These are phyloP conservation scores for Termitomyces sp. DNA, from an alignment of 768 basidiomycete species.

Conservation along the genomic window DNA sequence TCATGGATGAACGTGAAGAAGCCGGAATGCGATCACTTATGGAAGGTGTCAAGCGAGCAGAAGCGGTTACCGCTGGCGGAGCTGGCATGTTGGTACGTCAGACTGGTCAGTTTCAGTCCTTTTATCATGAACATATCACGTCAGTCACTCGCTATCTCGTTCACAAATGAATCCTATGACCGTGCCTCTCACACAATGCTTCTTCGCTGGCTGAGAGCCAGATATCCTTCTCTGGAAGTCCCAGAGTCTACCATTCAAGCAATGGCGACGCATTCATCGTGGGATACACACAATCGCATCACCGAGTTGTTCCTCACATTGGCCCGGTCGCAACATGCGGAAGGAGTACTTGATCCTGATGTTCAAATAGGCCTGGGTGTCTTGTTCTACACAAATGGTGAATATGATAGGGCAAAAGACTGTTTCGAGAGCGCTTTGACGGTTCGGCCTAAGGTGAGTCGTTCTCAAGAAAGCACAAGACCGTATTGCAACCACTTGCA, in stretches of 20 bases:
- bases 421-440: slow-evolving; percentile 89
- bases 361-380: slow-evolving; percentile 93
- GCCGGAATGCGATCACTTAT: slow-evolving; percentile 73
- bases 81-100: slow-evolving; percentile 68
- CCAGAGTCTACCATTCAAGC: slow-evolving; percentile 52
- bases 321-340: slow-evolving; percentile 75
- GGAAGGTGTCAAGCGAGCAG: slow-evolving; percentile 66
- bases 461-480: background rate
- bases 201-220: slow-evolving; percentile 75
- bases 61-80: slow-evolving; percentile 56
- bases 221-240: slow-evolving; percentile 52
- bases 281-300: slow-evolving; percentile 78
- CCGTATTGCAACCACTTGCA: slow-evolving; percentile 8
- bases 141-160: slow-evolving; percentile 92
- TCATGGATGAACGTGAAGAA: slow-evolving; percentile 87
- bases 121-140: slow-evolving; percentile 4
- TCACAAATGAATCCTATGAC: slow-evolving; percentile 92
- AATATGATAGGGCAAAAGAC: slow-evolving; percentile 88
- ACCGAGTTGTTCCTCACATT: slow-evolving; percentile 80
- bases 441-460: slow-evolving; percentile 56
- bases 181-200: slow-evolving; percentile 81
- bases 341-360: slow-evolving; percentile 75
- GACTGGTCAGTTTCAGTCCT: background rate
- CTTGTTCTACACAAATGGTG: slow-evolving; percentile 81
- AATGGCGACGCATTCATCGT: slow-evolving; percentile 52